A percentile compares a stretch with the other conserved stretches of the same genome.
Conservation (phyloP, 2,329 filamentous ascomycete genomes). For the Stagonosporopsis tanaceti region DNA sequence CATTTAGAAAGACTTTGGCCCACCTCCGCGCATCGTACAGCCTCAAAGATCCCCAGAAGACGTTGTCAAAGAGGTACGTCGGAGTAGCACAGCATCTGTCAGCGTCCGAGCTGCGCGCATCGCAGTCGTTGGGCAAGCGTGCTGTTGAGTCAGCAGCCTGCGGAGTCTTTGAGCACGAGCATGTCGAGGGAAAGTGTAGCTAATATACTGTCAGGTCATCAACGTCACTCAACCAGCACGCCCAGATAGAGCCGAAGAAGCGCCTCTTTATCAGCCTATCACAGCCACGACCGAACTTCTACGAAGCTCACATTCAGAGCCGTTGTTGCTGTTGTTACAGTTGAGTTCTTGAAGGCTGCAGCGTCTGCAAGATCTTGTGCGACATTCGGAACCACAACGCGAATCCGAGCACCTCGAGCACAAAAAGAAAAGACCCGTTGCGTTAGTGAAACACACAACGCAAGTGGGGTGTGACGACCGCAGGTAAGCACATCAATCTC, state of each 20-base stretch:
- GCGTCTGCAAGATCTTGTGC: slow-evolving; percentile 17
- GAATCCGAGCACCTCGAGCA: slow-evolving; percentile 4
- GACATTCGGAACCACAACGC: slow-evolving; percentile 13
- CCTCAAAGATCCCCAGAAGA: not conserved
- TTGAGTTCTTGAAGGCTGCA: slow-evolving; percentile 5
- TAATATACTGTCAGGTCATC: slow-evolving; percentile 41
- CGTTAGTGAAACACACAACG: slow-evolving; percentile 18
- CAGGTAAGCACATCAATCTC: slow-evolving; percentile 47
- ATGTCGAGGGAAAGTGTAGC: slow-evolving; percentile 37
- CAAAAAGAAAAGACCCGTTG: slow-evolving; percentile 9
- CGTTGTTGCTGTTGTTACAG: slow-evolving; percentile 5
- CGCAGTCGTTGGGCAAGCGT: slow-evolving; percentile 7
- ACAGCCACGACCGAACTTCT: slow-evolving; percentile 15
- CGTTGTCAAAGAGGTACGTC: slow-evolving; percentile 32
- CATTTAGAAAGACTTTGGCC: slow-evolving; percentile 22
- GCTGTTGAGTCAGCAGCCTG: slow-evolving; percentile 14
- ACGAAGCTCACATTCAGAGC: slow-evolving; percentile 3
- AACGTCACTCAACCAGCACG: slow-evolving; percentile 16
- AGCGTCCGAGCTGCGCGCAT: not conserved
- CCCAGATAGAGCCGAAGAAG: slow-evolving; percentile 25
- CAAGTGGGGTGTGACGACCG: slow-evolving; percentile 31
- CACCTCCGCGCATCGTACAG: slow-evolving; percentile 20
- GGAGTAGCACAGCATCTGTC: not conserved
- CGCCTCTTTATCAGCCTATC: slow-evolving; percentile 21
- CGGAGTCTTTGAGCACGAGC: slow-evolving; percentile 11